Conservation (phyloP, 805 yeast genomes). For the Maudiozyma pseudohumilis region DNA sequence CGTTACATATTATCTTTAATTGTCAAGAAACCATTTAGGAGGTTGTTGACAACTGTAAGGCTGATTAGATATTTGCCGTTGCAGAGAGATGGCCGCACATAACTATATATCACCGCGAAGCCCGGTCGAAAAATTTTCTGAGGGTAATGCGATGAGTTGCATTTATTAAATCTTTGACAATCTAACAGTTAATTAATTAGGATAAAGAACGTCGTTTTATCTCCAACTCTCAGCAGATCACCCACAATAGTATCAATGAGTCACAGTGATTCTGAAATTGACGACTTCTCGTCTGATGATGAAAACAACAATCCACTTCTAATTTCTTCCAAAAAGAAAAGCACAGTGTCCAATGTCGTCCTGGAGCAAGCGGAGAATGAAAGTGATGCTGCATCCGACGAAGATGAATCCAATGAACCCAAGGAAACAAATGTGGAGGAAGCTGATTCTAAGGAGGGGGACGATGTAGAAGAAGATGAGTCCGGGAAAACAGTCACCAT, state of each 20-base stretch:
- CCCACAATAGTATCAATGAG: background rate
- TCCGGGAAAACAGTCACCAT: slow-evolving; percentile 2
- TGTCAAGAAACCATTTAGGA: no score
- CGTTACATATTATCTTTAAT: no score
- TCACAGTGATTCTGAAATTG: slow-evolving; percentile 11
- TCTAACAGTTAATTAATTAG: no score
- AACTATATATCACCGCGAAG: no score
- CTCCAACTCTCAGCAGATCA: no score
- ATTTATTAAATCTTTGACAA: background rate
- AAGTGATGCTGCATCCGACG: slow-evolving; percentile 10
- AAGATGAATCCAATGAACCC: slow-evolving; percentile 7
- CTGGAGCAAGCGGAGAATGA: slow-evolving; percentile 18
- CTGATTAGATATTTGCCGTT: no score
- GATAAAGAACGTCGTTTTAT: no score
- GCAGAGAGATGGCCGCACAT: no score
- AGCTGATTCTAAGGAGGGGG: slow-evolving; percentile 7
- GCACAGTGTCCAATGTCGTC: slow-evolving; percentile 10
- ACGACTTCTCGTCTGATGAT: slow-evolving; percentile 25
- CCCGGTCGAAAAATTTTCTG: background rate
- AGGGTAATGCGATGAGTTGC: background rate
- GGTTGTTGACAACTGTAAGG: no score
- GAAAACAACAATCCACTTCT: slow-evolving; percentile 18
- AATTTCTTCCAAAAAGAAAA: slow-evolving; percentile 14
- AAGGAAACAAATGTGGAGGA: slow-evolving; percentile 5
- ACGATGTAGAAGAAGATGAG: slow-evolving; percentile 8